These are phyloP conservation scores for Theobroma grandiflorum DNA, from an alignment of 441 rosid genomes.

Conservation along the genomic window DNA sequence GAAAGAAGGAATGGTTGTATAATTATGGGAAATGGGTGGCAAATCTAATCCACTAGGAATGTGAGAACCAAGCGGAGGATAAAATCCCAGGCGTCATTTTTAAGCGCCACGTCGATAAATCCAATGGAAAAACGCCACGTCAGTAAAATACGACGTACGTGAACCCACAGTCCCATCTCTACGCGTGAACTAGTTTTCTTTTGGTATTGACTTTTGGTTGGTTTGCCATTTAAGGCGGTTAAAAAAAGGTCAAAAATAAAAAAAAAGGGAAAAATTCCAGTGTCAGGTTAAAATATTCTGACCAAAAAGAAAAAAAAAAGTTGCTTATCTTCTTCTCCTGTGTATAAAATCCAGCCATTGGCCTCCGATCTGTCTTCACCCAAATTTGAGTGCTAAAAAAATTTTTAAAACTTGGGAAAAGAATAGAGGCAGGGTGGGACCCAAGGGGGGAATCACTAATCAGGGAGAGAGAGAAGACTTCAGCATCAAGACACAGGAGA, in stretches of 20 bases:
- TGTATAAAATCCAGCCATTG: too few species aligned
- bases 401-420: not conserved
- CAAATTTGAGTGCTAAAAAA: not conserved
- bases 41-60: conserved; percentile 16
- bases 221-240: not conserved
- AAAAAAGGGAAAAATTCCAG: not conserved
- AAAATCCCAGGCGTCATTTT: not conserved
- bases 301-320: too few species aligned
- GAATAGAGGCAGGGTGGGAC: conserved; percentile 16
- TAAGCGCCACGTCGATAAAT: not conserved
- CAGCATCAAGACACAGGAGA: conserved; percentile 62
- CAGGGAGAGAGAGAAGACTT: conserved; percentile 43
- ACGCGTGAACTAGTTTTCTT: not conserved
- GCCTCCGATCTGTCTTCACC: too few species aligned
- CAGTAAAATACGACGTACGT: not conserved
- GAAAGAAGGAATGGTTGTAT: not conserved
- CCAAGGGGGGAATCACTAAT: conserved; percentile 31
- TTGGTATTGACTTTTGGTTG: not conserved
- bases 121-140: not conserved
- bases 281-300: too few species aligned
- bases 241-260: not conserved
- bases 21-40: conserved; percentile 1
- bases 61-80: not conserved
- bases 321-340: too few species aligned
- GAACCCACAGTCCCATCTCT: not conserved